Evolutionary conservation across 352 stramenopile species (phyloP), one percentile per base, ranked within the genome.

Genomic region (Globisporangium emineosum): DNA sequence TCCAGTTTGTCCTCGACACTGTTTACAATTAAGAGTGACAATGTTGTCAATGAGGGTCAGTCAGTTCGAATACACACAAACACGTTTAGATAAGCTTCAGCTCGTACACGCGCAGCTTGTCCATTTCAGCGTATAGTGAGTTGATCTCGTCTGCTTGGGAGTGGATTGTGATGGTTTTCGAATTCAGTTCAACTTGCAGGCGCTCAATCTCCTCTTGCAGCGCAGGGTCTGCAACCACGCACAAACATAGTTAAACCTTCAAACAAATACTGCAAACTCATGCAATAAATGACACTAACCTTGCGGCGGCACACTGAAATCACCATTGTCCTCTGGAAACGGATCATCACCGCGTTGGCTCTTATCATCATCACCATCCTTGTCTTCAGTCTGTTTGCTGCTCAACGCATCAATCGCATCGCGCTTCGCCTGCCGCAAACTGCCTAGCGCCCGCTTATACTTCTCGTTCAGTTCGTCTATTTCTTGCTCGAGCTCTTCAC

Each of bases 401-500:
- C 23, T 56, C 68, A 21, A 23, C n/a, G 35, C 37, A 51, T 23
- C 32, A 27, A 21, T 49, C 23, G 53, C 56, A 3, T 67, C 57
- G 12, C 51, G 55, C 51, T 86, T 75, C 1, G 75, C 76, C 42
- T 81, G 73, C 42, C 89, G 86, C 2, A 94, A 54, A 56, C 79
- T 90, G 21, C 84, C 71, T 33, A 94, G 63, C 1, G 72, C 78
- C 8, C 72, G 73, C 50, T 88, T 86, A 54, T 93, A 90, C 40
- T 94, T 93, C 10, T 81, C 72, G 53, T 88, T 83, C 17, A 96
- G 68, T 12, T 73, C 54, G 12, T 84, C 71, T 4, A 96, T 71
- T 30, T 96, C 88, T 54, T 90, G 90, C 60, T 94, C 86, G 7
- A 97, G 76, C 69, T 96, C 88, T 66, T 97, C 90, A 6, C 90